phyloP scores from a whole-genome alignment of 2,329 filamentous ascomycete species.

The Ophiocordyceps camponoti-floridani region DNA sequence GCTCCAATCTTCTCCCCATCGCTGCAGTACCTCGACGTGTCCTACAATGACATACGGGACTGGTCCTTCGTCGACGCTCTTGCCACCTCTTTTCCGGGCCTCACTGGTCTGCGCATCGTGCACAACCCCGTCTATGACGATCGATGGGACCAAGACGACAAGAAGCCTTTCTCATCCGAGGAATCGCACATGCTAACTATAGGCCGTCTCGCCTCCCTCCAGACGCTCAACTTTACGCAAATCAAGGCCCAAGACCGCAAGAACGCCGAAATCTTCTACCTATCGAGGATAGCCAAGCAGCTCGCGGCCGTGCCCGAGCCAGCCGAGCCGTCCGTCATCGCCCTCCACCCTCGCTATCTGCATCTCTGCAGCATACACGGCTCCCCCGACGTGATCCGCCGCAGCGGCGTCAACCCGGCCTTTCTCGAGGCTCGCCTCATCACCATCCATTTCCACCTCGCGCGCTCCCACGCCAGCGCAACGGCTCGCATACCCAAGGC shows the following conservation, averaged over 20 bases:
- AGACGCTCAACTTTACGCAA: slow-evolving; percentile 52
- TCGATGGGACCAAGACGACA: slow-evolving; percentile 19
- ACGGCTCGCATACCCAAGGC: slow-evolving; percentile 48
- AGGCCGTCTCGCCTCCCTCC: slow-evolving; percentile 51
- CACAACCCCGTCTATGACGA: slow-evolving; percentile 70
- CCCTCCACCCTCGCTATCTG: slow-evolving; percentile 50
- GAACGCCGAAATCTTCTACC: slow-evolving; percentile 88
- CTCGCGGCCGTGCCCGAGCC: slow-evolving; percentile 40
- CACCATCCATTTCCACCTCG: slow-evolving; percentile 34
- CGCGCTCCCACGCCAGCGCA: slow-evolving; percentile 9
- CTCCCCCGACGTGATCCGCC: slow-evolving; percentile 44
- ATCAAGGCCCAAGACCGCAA: slow-evolving; percentile 58
- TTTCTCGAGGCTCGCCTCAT: slow-evolving; percentile 68
- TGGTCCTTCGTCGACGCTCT: slow-evolving; percentile 65
- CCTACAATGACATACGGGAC: slow-evolving; percentile 47
- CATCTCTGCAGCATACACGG: slow-evolving; percentile 65
- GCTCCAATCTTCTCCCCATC: slow-evolving; percentile 31
- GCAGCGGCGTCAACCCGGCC: slow-evolving; percentile 47
- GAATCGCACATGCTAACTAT: slow-evolving; percentile 82
- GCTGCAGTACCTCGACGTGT: slow-evolving; percentile 52
- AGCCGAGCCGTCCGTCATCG: slow-evolving; percentile 35
- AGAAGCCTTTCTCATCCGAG: slow-evolving; percentile 37
- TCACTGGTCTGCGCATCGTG: slow-evolving; percentile 59
- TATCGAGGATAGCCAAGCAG: slow-evolving; percentile 65
- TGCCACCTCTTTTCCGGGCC: slow-evolving; percentile 47